These are phyloP conservation scores for Cordyceps javanica DNA, from an alignment of 2,329 filamentous ascomycete species.

Conservation along the genomic window DNA sequence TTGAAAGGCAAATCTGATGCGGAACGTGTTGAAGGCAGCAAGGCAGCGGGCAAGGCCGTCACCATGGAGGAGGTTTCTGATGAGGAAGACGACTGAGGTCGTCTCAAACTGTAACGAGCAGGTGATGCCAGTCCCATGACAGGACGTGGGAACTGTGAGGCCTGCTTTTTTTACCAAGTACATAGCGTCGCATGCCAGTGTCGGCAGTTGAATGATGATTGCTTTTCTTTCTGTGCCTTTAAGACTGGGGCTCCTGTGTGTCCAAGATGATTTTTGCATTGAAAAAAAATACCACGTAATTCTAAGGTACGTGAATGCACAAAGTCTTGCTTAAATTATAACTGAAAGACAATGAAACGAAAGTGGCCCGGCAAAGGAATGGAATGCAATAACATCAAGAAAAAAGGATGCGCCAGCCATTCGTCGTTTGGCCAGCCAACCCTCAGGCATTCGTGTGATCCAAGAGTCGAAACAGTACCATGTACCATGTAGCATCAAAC, in stretches of 20 bases:
- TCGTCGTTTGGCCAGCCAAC: no score
- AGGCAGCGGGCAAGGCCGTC: slow-evolving; percentile 40
- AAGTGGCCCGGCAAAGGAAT: background rate
- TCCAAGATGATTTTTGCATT: no score
- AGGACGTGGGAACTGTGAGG: background rate
- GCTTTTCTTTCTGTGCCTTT: background rate
- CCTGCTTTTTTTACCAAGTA: background rate
- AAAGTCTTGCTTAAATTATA: no score
- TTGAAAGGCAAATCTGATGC: slow-evolving; percentile 14
- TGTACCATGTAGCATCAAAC: background rate
- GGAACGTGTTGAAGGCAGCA: slow-evolving; percentile 17
- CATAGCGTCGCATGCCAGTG: background rate
- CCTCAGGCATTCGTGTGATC: no score
- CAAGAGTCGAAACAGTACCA: no score
- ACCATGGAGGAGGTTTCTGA: slow-evolving; percentile 41
- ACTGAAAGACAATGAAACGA: background rate
- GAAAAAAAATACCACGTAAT: background rate
- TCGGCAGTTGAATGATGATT: background rate
- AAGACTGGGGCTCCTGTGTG: no score
- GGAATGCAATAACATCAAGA: background rate
- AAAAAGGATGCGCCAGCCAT: background rate
- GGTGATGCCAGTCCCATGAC: background rate
- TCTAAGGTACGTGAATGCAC: no score
- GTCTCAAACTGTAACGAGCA: background rate
- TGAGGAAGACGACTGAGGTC: slow-evolving; percentile 30